Percentiles rank a stretch among this genome's conserved stretches.
Conservation (phyloP, 2,329 filamentous ascomycete species). For the Colletotrichum incanum region DNA sequence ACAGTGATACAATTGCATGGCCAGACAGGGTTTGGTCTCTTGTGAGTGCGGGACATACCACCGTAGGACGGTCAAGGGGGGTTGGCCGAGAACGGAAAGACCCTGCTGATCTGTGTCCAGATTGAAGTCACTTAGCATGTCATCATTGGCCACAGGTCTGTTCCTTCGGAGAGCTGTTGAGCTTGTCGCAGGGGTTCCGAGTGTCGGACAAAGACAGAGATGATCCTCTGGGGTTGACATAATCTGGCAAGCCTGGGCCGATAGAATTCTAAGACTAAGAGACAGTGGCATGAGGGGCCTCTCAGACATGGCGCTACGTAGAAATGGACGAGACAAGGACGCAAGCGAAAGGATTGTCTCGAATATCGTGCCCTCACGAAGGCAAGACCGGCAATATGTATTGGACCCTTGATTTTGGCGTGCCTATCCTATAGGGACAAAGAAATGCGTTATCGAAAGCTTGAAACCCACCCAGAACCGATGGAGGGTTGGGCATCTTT, state of each 20-base stretch:
- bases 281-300: conserved; percentile 14
- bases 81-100: conserved; percentile 41
- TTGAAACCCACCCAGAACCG: conserved; percentile 31
- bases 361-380: conserved; percentile 22
- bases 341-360: conserved; percentile 38
- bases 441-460: conserved; percentile 34
- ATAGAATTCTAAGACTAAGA: conserved; percentile 14
- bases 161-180: conserved; percentile 23
- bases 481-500: conserved; percentile 16
- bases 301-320: conserved; percentile 18
- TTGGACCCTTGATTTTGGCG: conserved; percentile 37
- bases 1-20: conserved; percentile 29
- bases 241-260: conserved; percentile 7
- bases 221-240: conserved; percentile 2
- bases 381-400: conserved; percentile 7
- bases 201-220: conserved; percentile 1
- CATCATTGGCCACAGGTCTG: conserved; percentile 36
- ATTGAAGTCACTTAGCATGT: conserved; percentile 40
- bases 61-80: conserved; percentile 11
- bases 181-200: neutral
- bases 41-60: conserved; percentile 4
- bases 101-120: conserved; percentile 44
- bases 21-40: conserved; percentile 7
- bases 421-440: conserved; percentile 7
- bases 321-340: conserved; percentile 20